These are phyloP conservation scores for Graphiopsis chlorocephala DNA, from an alignment of 2,329 filamentous ascomycete species.

Conservation along the genomic window DNA sequence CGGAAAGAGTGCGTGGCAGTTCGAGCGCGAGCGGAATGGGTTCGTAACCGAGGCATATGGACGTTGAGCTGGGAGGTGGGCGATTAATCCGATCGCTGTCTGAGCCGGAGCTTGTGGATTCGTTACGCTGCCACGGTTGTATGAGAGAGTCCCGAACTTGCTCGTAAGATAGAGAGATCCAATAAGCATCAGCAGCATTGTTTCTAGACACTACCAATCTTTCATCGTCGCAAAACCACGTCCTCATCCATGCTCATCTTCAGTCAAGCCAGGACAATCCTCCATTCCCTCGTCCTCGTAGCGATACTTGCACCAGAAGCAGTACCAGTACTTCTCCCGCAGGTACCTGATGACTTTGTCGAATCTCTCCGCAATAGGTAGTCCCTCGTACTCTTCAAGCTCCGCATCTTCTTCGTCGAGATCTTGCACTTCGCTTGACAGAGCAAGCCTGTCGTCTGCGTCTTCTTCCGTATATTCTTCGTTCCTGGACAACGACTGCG, in stretches of 20 bases:
- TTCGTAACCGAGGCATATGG: slow-evolving; percentile 31
- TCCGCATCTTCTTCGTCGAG: slow-evolving; percentile 78
- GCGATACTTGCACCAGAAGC: slow-evolving; percentile 90
- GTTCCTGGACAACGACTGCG: slow-evolving; percentile 55
- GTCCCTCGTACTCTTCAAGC: slow-evolving; percentile 72
- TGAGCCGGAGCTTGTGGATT: no score
- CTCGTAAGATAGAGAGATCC: no score
- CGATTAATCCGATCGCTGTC: no score
- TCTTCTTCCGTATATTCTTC: slow-evolving; percentile 60
- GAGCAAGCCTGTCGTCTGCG: slow-evolving; percentile 65
- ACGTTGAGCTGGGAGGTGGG: slow-evolving; percentile 5
- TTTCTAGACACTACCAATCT: background rate
- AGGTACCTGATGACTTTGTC: slow-evolving; percentile 65
- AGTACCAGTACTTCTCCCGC: slow-evolving; percentile 72
- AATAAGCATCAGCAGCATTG: no score
- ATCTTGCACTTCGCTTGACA: slow-evolving; percentile 62
- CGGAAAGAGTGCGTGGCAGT: slow-evolving; percentile 24
- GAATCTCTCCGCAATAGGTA: slow-evolving; percentile 66
- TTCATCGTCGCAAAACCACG: background rate
- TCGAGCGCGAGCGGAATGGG: slow-evolving; percentile 30
- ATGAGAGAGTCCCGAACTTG: no score
- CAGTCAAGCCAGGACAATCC: slow-evolving; percentile 81
- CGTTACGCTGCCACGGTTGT: no score
- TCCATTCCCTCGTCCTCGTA: slow-evolving; percentile 76
- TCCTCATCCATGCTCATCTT: slow-evolving; percentile 74